phyloP scores from a whole-genome alignment of 1,139 yeast species.

The Zygosaccharomyces sapae region DNA sequence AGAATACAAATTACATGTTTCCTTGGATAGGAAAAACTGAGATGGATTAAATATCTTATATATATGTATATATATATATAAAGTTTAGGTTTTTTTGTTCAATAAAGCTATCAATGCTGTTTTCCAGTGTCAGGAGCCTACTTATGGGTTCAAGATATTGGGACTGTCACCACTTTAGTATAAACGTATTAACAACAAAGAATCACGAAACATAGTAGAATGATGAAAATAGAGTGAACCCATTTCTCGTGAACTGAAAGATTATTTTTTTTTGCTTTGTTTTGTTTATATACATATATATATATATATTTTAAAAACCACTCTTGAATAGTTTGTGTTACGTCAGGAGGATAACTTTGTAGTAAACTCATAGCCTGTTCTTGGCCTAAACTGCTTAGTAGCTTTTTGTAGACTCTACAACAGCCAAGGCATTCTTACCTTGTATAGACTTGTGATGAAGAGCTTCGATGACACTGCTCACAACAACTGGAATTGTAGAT shows the following conservation, averaged over 20 bases:
- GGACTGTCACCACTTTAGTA: too few species aligned
- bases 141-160: too few species aligned
- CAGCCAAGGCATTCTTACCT: constrained; percentile 66
- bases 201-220: too few species aligned
- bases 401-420: constrained; percentile 53
- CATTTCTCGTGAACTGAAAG: neutral
- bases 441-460: constrained; percentile 60
- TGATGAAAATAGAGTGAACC: neutral
- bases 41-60: neutral
- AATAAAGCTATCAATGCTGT: too few species aligned
- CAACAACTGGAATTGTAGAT: constrained; percentile 56
- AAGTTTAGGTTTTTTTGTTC: too few species aligned
- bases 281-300: too few species aligned
- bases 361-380: constrained; percentile 63
- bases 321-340: constrained; percentile 57
- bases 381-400: constrained; percentile 47
- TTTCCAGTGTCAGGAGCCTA: too few species aligned
- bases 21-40: constrained; percentile 25
- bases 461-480: constrained; percentile 76
- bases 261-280: too few species aligned
- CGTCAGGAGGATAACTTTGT: constrained; percentile 58
- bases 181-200: too few species aligned
- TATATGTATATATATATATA: neutral
- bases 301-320: constrained; percentile 46
- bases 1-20: constrained; percentile 41